Base-by-base conservation (phyloP, 495 filamentous ascomycete species). In the Beverwykella pulmonaria region DNA sequence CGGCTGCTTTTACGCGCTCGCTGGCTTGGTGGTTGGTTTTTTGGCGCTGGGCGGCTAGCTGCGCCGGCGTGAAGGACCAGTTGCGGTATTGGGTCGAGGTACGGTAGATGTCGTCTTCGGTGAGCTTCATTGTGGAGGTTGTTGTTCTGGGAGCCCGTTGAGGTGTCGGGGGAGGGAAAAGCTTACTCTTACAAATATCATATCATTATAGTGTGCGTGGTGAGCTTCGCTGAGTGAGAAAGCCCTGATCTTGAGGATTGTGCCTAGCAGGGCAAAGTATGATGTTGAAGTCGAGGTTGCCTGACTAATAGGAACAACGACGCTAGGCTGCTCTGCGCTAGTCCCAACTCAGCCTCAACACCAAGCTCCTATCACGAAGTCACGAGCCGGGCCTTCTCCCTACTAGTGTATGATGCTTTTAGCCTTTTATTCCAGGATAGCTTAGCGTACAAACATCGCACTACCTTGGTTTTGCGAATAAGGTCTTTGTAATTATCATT, bases 91-190 rank as follows among this genome's bases (percentile, higher is more conserved):
- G 94, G 47, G 91, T 93, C 0, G 92, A 94, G 20, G 88, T 81
- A n/a, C 90, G 90, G 79, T 98, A 98, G 53, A 92, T 82, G 65
- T 90, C 89, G 75, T 98, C 94, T 82, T 98, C 94, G 62, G 82
- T 85, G 82, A 90, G 62, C 53, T 55, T 57, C 70, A 69, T 72
- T 7, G 34, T 60, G 62, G n/a, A n/a, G n/a, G n/a, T n/a, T n/a
- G n/a, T n/a, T n/a, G n/a, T n/a, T n/a, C n/a, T n/a, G n/a, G n/a
- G n/a, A n/a, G n/a, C n/a, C n/a, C n/a, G n/a, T n/a, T n/a, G 5
- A 8, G 50, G 29, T 2, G 19, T n/a, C 14, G 55, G 6, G 53
- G 1, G 23, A 20, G 50, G 17, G 12, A 39, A 19, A 52, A 52
- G 20, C 48, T 0, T 2, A n/a, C n/a, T n/a, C n/a, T n/a, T n/a